Evolutionary conservation across 2,329 filamentous ascomycete genomes (phyloP), one percentile per base, ranked within the genome.

Genomic region (Aspergillus novoparasiticus): DNA sequence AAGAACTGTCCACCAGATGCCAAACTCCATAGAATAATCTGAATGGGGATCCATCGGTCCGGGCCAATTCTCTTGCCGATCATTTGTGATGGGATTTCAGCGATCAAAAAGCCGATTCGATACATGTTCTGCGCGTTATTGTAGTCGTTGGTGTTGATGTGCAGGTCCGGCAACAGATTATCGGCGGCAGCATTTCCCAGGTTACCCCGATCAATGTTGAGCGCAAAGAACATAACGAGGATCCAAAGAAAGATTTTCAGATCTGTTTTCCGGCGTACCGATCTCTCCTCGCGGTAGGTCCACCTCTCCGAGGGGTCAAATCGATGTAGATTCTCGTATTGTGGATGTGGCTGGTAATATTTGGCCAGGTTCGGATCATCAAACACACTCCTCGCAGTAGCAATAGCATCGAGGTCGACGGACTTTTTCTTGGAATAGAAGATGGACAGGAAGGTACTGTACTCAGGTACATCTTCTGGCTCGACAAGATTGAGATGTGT

Each of bases 141-240:
- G 59, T 59, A 64, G 56, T 64, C 62, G 73, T 73, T 34, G 72
- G 48, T 51, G 48, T 51, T 51, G 28, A 51, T 51, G 9, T 32
- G 19, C 28, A 51, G 19, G 48, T 51, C 48, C 9, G 48, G 48
- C 28, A 51, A 14, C 12, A 32, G 28, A 21, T 51, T 51, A 21
- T 51, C 48, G 19, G 48, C 48, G 10, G 48, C 16, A 14, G 48
- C 48, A 51, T 51, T 51, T 51, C 48, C 48, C 28, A 51, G 30
- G 28, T 75, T 75, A 19, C 71, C 68, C 8, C 73, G 66, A 56
- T 75, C 72, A 21, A 75, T 62, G 28, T 75, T 68, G n/a, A 75
- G 60, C 1, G 65, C 72, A 19, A 73, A 72, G 61, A 75, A 75
- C 84, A 87, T 86, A 39, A 86, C 71, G 54, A 83, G 83, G 60